phyloP scores from a whole-genome alignment of 495 filamentous ascomycete species.

The Tuber calosporum region DNA sequence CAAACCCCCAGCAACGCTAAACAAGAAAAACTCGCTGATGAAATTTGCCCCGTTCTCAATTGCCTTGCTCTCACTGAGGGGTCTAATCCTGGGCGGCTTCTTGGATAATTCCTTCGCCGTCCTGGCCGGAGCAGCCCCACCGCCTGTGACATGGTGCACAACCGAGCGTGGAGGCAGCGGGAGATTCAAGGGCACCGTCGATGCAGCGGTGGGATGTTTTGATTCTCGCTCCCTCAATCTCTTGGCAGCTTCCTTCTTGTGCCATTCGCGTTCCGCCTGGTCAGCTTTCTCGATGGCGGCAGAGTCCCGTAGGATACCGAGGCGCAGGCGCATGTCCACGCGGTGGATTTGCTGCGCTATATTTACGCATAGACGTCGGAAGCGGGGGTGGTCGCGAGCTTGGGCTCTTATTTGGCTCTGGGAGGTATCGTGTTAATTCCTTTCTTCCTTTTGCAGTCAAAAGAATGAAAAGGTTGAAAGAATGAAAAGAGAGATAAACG shows the following conservation, averaged over 20 bases:
- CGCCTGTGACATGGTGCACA: conserved; percentile 29
- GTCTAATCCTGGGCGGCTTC: conserved; percentile 54
- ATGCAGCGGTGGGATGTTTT: conserved; percentile 49
- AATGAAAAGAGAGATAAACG: conserved; percentile 39
- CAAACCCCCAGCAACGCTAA: conserved; percentile 67
- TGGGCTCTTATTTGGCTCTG: conserved; percentile 91
- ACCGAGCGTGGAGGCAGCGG: conserved; percentile 19
- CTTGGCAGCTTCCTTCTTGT: conserved; percentile 42
- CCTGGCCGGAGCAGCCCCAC: conserved; percentile 9
- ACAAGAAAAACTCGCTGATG: conserved; percentile 81
- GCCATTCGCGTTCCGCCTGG: conserved; percentile 55
- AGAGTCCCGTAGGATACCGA: conserved; percentile 74
- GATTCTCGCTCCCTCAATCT: conserved; percentile 35
- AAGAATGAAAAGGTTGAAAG: conserved; percentile 44
- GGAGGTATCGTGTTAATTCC: neutral
- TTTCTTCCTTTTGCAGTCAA: conserved; percentile 3
- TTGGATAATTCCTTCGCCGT: neutral
- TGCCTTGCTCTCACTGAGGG: conserved; percentile 83
- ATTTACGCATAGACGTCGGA: conserved; percentile 62
- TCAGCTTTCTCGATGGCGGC: conserved; percentile 62
- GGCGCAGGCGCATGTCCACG: conserved; percentile 83
- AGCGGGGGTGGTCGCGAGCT: conserved; percentile 87
- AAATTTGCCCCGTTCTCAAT: conserved; percentile 96
- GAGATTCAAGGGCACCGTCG: conserved; percentile 43
- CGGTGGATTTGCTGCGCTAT: conserved; percentile 85